These are phyloP conservation scores for Solanum pennellii DNA, from an alignment of 257 asterid species.

Conservation along the genomic window DNA sequence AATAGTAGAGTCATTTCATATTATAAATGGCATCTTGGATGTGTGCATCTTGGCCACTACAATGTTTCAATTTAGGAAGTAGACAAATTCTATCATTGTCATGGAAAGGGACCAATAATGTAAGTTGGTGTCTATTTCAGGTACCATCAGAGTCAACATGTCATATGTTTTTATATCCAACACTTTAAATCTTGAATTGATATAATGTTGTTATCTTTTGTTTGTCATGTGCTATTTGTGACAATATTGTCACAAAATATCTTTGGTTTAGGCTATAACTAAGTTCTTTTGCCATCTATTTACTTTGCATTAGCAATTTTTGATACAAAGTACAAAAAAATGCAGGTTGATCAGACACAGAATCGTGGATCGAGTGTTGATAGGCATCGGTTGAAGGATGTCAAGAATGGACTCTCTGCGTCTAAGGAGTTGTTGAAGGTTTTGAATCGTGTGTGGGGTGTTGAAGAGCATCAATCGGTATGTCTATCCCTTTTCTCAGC, in stretches of 20 bases:
- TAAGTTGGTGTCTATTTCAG: slow-evolving; percentile 28
- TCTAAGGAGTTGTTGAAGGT: slow-evolving; percentile 67
- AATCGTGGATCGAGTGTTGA: slow-evolving; percentile 23
- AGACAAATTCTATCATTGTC: slow-evolving; percentile 15
- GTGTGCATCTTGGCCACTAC: background rate
- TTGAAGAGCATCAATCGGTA: slow-evolving; percentile 46
- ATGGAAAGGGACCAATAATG: slow-evolving; percentile 9
- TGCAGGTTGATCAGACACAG: slow-evolving; percentile 50
- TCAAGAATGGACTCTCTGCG: slow-evolving; percentile 52
- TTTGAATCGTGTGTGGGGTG: slow-evolving; percentile 37
- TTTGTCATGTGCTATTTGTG: background rate
- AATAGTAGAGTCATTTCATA: background rate
- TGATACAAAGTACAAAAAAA: background rate
- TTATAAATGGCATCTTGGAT: background rate
- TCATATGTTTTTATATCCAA: slow-evolving; percentile 8
- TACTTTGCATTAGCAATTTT: background rate
- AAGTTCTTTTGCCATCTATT: background rate
- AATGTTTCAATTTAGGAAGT: slow-evolving; percentile 10
- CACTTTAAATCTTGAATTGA: background rate
- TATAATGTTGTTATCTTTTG: background rate
- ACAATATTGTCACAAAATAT: background rate
- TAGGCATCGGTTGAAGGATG: slow-evolving; percentile 52
- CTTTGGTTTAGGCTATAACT: background rate
- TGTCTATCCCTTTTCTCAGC: slow-evolving; percentile 60
- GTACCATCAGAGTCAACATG: slow-evolving; percentile 43